Base-by-base conservation (phyloP, 2,329 filamentous ascomycete species). In the Monosporascus sp. region DNA sequence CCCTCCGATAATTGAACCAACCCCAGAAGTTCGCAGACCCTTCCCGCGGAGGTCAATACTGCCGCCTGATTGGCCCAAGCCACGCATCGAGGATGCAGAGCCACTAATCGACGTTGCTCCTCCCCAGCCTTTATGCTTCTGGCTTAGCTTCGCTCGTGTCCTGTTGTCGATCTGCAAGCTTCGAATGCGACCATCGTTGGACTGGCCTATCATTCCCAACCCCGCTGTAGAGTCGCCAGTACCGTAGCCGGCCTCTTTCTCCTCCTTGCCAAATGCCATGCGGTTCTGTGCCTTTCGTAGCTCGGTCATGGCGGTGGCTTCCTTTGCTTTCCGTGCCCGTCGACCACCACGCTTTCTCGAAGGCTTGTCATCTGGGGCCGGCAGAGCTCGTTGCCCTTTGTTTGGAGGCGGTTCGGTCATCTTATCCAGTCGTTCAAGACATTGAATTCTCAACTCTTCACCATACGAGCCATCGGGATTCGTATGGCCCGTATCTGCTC, bases 61-160 rank as follows among this genome's bases (percentile, higher is more conserved):
- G 50, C 77, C 75, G 17, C 82, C 81, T 11, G 79, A 75, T 60
- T 85, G 84, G 19, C 87, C 89, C 59, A 95, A 91, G 4, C 86
- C 86, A 54, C 90, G 85, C 53, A 97, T 81, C 27, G 90, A 93
- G 1, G 91, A 91, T n/a, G 88, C 88, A 3, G 85, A 81, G 54
- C 86, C 86, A 56, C 80, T 77, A 49, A 84, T 73, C 3, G 83
- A 78, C 37, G 86, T 86, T 71, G 83, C 80, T 45, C 80, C 85
- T 52, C 92, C 93, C 94, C 94, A 99, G 26, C 94, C 94, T 64
- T 95, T 92, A 73, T 93, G 95, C 76, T 96, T 97, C 69, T 92
- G 92, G 66, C 88, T 91, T 44, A 99, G 83, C 70, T 96, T 97
- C 45, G 94, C 94, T 53, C 90, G 85, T 4, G 94, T 99, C 55